Conservation (phyloP, 768 basidiomycete genomes). For the Phylloporus arenicola region DNA sequence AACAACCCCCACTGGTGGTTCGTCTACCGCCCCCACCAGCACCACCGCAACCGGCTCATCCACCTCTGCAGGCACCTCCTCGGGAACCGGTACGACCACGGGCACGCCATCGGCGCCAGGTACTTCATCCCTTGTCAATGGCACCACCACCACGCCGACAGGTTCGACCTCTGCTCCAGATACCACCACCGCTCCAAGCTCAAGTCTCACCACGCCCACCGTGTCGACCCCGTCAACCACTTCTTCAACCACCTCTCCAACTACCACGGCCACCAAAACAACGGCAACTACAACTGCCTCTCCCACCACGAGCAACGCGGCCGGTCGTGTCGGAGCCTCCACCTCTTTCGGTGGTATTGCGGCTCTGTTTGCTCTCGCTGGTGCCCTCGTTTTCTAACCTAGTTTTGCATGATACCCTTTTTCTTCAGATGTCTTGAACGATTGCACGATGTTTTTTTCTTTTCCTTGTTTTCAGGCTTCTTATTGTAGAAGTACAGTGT, state of each 20-base stretch:
- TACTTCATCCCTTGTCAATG: constrained; percentile 8
- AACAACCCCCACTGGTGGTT: constrained; percentile 29
- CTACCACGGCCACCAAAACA: constrained; percentile 28
- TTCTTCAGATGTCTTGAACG: constrained; percentile 8
- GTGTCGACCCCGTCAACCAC: constrained; percentile 34
- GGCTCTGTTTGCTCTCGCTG: constrained; percentile 19
- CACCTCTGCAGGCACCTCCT: constrained; percentile 11
- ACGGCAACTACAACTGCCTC: constrained; percentile 9
- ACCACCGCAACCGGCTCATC: constrained; percentile 9
- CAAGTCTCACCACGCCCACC: constrained; percentile 26
- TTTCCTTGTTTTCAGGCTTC: background rate
- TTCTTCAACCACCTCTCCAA: background rate
- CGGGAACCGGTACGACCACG: background rate
- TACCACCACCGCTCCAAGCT: constrained; percentile 28
- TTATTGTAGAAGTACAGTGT: background rate
- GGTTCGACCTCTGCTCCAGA: constrained; percentile 1
- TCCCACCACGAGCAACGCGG: constrained; percentile 16
- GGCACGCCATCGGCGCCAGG: constrained; percentile 10
- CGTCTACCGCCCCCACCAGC: constrained; percentile 10
- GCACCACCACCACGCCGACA: constrained; percentile 7
- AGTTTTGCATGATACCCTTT: constrained; percentile 2
- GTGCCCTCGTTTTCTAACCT: constrained; percentile 16
- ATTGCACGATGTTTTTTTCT: background rate
- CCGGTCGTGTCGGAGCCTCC: constrained; percentile 17
- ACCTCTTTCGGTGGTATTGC: constrained; percentile 17